Evolutionary conservation across 1,284 basidiomycete species (phyloP).

Genomic region (Blastosporella zonata): DNA sequence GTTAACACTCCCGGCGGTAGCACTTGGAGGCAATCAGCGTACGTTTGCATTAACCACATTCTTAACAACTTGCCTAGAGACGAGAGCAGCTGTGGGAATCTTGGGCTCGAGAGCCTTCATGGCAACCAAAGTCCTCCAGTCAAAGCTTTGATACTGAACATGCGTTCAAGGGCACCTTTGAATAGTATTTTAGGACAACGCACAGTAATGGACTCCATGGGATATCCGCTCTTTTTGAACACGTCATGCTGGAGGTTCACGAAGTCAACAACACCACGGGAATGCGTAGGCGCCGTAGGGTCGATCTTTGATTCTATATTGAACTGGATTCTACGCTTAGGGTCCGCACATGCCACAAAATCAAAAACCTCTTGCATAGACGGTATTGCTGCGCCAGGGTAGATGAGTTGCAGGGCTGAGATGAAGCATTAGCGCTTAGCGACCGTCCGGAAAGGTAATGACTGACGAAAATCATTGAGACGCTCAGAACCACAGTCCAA

Average conservation of each 20-base stretch:
- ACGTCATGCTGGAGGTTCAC: conserved; percentile 58
- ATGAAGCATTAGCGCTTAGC: not conserved
- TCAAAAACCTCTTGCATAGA: conserved; percentile 73
- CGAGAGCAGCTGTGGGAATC: conserved; percentile 58
- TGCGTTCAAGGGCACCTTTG: not conserved
- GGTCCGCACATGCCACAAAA: conserved; percentile 71
- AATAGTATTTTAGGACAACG: conserved; percentile 20
- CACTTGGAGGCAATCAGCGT: conserved; percentile 2
- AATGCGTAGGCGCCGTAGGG: conserved; percentile 51
- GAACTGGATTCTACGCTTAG: conserved; percentile 55
- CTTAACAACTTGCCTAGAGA: conserved; percentile 47
- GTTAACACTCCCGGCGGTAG: conserved; percentile 30
- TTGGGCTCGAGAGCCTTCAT: conserved; percentile 61
- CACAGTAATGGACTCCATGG: conserved; percentile 55
- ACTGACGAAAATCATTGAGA: conserved; percentile 57
- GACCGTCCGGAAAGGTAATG: not conserved
- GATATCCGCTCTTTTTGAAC: conserved; percentile 57
- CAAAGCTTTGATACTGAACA: conserved; percentile 69
- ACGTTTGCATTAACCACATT: not conserved
- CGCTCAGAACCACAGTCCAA: conserved; percentile 77
- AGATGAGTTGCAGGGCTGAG: conserved; percentile 59
- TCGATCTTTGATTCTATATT: conserved; percentile 84
- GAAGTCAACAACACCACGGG: conserved; percentile 63
- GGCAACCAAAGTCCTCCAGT: conserved; percentile 67
- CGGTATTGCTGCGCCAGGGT: conserved; percentile 66